Conservation (phyloP, 2,329 filamentous ascomycete species). For the Emergomyces pasteurianus region DNA sequence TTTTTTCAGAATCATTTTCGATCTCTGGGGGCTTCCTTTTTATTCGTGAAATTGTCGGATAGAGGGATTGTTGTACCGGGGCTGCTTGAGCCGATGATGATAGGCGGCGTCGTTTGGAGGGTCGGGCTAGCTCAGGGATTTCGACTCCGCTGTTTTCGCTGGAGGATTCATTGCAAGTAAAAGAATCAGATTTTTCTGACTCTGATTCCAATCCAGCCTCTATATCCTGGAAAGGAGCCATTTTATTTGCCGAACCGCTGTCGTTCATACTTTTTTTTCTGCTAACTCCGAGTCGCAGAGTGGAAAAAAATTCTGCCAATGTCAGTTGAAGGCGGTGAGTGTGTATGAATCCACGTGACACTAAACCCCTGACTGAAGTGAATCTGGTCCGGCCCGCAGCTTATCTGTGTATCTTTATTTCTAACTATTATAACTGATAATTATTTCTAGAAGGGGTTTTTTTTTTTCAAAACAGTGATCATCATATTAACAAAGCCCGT, state of each 20-base stretch:
- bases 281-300: too few species aligned
- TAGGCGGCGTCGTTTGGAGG: constrained; percentile 29
- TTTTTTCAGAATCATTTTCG: constrained; percentile 6
- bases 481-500: too few species aligned
- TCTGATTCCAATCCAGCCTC: constrained; percentile 16
- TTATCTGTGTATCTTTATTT: too few species aligned
- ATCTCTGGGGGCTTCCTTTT: constrained; percentile 24
- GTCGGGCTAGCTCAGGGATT: constrained; percentile 13
- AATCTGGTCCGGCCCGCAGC: too few species aligned
- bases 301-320: not conserved
- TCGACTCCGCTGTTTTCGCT: not conserved
- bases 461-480: too few species aligned
- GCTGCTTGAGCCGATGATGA: constrained; percentile 12
- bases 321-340: not conserved
- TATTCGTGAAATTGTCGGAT: constrained; percentile 30
- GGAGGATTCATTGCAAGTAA: not conserved
- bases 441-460: too few species aligned
- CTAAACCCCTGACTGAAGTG: not conserved
- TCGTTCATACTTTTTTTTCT: not conserved
- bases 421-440: too few species aligned
- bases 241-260: constrained; percentile 5
- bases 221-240: constrained; percentile 18
- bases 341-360: not conserved
- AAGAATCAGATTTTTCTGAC: not conserved
- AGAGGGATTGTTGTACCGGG: constrained; percentile 17